These are phyloP conservation scores for Beta macrorhiza DNA, from an alignment of 179 eudicot species.

Conservation along the genomic window DNA sequence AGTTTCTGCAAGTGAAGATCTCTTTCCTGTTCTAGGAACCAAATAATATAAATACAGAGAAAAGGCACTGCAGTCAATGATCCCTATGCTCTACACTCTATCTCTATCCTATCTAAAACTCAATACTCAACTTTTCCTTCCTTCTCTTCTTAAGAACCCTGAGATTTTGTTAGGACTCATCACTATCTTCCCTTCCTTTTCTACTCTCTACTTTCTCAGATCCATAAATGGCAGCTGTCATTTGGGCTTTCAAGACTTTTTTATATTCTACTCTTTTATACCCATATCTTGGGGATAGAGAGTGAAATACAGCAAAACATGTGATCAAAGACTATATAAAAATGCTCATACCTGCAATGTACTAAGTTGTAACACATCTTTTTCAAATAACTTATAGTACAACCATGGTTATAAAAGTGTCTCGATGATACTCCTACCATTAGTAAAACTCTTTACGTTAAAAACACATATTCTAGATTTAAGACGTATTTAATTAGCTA, in stretches of 20 bases:
- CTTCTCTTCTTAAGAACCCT: constrained; percentile 9
- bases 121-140: constrained; percentile 8
- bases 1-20: constrained; percentile 30
- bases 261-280: no score
- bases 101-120: background rate
- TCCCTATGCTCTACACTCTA: constrained; percentile 11
- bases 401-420: no score
- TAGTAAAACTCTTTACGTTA: no score
- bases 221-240: constrained; percentile 37
- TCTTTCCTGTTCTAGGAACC: constrained; percentile 29
- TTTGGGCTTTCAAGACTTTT: constrained; percentile 2
- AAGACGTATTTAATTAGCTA: no score
- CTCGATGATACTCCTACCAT: no score
- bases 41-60: constrained; percentile 24
- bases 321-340: no score
- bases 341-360: no score
- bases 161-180: constrained; percentile 31
- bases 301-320: no score
- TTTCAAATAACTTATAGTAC: no score
- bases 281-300: no score
- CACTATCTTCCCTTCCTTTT: constrained; percentile 11
- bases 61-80: constrained; percentile 29
- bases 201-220: constrained; percentile 7
- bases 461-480: no score
- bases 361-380: no score